Percentiles rank a stretch among this genome's conserved stretches.
Conservation (phyloP, 768 basidiomycete species). For the Tremella yokohamensis region DNA sequence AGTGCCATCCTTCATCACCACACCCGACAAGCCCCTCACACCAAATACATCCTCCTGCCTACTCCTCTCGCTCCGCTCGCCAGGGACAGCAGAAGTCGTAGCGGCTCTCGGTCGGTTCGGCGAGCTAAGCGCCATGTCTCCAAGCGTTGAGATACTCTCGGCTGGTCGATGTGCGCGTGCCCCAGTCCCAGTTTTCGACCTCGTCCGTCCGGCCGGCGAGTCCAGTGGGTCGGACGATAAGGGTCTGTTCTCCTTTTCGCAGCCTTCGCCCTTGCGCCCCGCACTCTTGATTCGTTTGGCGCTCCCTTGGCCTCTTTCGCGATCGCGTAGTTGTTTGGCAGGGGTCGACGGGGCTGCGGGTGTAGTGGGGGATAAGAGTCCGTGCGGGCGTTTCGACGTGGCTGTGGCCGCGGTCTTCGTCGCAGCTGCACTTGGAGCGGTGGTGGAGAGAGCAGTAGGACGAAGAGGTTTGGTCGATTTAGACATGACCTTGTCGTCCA, state of each 20-base stretch:
- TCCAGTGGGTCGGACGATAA: background rate
- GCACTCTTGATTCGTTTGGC: background rate
- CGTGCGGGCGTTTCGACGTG: background rate
- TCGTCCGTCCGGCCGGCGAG: conserved; percentile 1
- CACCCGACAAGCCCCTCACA: too few relatives aligned
- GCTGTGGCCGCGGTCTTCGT: too few relatives aligned
- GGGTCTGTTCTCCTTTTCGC: background rate
- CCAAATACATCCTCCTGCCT: too few relatives aligned
- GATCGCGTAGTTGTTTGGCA: background rate
- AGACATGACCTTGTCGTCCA: background rate
- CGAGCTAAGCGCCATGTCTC: background rate
- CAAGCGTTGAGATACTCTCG: background rate
- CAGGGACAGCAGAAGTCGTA: background rate
- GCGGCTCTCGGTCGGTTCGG: background rate
- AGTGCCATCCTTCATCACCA: too few relatives aligned
- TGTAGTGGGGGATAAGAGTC: background rate
- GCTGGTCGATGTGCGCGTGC: background rate
- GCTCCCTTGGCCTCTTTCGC: background rate
- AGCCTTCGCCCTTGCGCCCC: background rate
- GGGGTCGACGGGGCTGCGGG: background rate
- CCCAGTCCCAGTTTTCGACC: background rate
- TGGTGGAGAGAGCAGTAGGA: too few relatives aligned
- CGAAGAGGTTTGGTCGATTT: background rate
- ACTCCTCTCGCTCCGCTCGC: background rate
- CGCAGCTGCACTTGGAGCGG: too few relatives aligned